These are phyloP conservation scores for Jamesozyma hellenica DNA, from an alignment of 805 yeast species.

Conservation along the genomic window DNA sequence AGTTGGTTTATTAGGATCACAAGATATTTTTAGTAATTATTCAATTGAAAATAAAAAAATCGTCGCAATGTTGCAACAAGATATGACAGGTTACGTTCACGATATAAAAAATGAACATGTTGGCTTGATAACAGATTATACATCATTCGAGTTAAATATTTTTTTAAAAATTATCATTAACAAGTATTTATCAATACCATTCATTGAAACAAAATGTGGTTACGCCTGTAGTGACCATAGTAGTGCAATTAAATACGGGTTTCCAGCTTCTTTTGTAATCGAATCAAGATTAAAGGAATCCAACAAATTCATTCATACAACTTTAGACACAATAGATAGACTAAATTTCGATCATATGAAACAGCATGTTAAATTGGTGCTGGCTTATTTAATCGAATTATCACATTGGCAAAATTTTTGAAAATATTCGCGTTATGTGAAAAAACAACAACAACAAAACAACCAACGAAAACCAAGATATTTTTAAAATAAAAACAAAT, in stretches of 20 bases:
- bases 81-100: slow-evolving; percentile 77
- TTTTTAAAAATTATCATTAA: slow-evolving; percentile 55
- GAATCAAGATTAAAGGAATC: slow-evolving; percentile 61
- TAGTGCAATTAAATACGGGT: slow-evolving; percentile 73
- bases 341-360: slow-evolving; percentile 68
- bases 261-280: slow-evolving; percentile 72
- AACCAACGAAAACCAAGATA: no score
- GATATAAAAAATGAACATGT: slow-evolving; percentile 49
- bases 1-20: slow-evolving; percentile 80
- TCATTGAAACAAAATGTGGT: slow-evolving; percentile 71
- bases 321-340: slow-evolving; percentile 71
- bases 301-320: slow-evolving; percentile 65
- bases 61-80: slow-evolving; percentile 84
- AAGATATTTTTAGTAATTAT: slow-evolving; percentile 51
- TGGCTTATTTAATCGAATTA: slow-evolving; percentile 68
- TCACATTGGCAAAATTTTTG: slow-evolving; percentile 22
- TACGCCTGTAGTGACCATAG: slow-evolving; percentile 93
- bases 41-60: slow-evolving; percentile 44
- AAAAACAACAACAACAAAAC: no score
- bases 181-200: slow-evolving; percentile 56
- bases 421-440: no score
- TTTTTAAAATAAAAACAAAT: no score
- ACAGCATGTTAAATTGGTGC: slow-evolving; percentile 69
- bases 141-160: slow-evolving; percentile 42
- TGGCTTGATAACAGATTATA: slow-evolving; percentile 73